phyloP scores from a whole-genome alignment of 805 yeast species.

The Pichia californica region DNA sequence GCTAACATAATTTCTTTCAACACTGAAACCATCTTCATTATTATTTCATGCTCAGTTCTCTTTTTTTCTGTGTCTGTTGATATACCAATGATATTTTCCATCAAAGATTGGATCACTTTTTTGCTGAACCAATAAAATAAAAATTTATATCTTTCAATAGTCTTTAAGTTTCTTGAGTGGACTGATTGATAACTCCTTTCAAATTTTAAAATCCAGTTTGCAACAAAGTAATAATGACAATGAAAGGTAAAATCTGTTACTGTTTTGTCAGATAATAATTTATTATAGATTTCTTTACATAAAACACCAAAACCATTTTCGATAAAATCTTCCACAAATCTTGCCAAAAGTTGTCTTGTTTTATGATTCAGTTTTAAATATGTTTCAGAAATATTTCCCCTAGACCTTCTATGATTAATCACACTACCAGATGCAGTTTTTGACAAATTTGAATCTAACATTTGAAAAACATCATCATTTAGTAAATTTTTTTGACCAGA shows the following conservation, averaged over 20 bases:
- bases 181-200: conserved; percentile 37
- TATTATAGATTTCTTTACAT: conserved; percentile 41
- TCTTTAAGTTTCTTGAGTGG: conserved; percentile 22
- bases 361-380: neutral
- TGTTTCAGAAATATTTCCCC: conserved; percentile 9
- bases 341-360: conserved; percentile 28
- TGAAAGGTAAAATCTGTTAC: conserved; percentile 23
- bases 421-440: conserved; percentile 34
- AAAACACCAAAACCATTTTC: conserved; percentile 74
- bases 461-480: conserved; percentile 45
- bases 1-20: conserved; percentile 45
- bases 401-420: conserved; percentile 27
- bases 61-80: conserved; percentile 23
- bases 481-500: conserved; percentile 56
- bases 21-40: conserved; percentile 1
- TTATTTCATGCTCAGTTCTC: conserved; percentile 39
- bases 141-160: conserved; percentile 20
- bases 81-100: neutral
- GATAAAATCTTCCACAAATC: conserved; percentile 51
- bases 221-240: conserved; percentile 49
- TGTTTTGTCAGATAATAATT: conserved; percentile 24
- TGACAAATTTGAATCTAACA: conserved; percentile 57
- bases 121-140: conserved; percentile 9
- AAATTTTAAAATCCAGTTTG: conserved; percentile 72
- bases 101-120: neutral